Conservation (phyloP, 2,329 filamentous ascomycete genomes). For the Scleromitrula shiraiana region DNA sequence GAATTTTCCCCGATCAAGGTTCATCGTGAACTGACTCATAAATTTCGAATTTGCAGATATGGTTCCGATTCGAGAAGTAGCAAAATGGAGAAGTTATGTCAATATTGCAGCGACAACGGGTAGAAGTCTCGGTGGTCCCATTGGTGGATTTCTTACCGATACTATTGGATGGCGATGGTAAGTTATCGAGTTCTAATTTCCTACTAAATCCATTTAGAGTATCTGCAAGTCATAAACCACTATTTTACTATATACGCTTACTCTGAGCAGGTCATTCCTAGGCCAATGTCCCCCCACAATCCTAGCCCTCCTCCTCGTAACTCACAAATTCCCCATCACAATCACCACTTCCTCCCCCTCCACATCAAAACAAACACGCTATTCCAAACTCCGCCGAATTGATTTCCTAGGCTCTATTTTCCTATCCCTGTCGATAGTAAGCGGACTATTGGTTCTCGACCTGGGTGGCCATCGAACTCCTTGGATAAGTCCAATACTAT, state of each 20-base stretch:
- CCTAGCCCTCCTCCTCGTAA: conserved; percentile 38
- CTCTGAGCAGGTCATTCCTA: conserved; percentile 40
- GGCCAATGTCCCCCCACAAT: conserved; percentile 48
- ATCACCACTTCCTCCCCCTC: neutral
- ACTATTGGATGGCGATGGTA: conserved; percentile 59
- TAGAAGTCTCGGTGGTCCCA: conserved; percentile 43
- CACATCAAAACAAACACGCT: conserved; percentile 11
- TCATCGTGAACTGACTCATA: too few species aligned
- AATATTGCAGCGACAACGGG: conserved; percentile 45
- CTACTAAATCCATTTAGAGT: neutral
- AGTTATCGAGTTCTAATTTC: conserved; percentile 11
- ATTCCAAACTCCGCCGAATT: conserved; percentile 33
- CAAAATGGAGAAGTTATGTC: conserved; percentile 45
- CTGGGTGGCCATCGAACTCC: conserved; percentile 37
- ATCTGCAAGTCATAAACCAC: neutral
- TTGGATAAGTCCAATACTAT: conserved; percentile 31
- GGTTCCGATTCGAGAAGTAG: conserved; percentile 43
- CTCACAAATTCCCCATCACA: conserved; percentile 14
- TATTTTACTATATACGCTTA: neutral
- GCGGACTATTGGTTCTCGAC: conserved; percentile 40
- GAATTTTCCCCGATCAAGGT: too few species aligned
- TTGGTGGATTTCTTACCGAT: conserved; percentile 52
- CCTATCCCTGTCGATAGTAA: conserved; percentile 35
- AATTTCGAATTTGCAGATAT: conserved; percentile 38
- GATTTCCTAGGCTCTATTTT: conserved; percentile 50